Conservation (phyloP, 2,329 filamentous ascomycete species). For the Trichoderma afroharzianum region DNA sequence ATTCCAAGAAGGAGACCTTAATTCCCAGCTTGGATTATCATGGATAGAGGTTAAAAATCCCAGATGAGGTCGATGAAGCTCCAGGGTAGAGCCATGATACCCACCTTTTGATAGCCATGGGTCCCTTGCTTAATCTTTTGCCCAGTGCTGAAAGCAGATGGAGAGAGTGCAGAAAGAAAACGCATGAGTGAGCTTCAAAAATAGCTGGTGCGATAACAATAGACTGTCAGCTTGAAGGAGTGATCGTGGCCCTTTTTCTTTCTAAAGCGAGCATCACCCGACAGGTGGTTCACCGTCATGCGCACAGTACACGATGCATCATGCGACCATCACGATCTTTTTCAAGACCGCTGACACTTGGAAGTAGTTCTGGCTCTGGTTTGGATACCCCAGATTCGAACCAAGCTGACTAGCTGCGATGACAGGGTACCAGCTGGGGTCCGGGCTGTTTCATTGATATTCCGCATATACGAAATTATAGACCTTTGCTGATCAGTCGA, state of each 20-base stretch:
- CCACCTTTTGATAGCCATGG: background rate
- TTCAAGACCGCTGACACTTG: background rate
- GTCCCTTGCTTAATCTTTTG: background rate
- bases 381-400: background rate
- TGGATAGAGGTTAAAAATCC: background rate
- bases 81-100: background rate
- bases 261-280: background rate
- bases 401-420: background rate
- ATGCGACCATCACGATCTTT: background rate
- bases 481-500: background rate
- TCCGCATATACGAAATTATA: background rate
- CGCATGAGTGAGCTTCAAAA: background rate
- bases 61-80: background rate
- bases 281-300: background rate
- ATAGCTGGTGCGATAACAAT: background rate
- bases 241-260: background rate
- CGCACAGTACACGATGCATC: background rate
- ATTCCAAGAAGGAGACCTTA: background rate
- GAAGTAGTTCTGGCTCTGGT: background rate
- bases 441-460: background rate
- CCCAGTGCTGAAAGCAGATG: background rate
- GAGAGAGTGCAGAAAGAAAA: background rate
- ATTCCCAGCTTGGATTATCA: background rate
- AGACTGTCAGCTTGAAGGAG: background rate
- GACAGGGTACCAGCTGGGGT: background rate